A percentile compares a stretch with the other conserved stretches of the same genome.
phyloP scores from a whole-genome alignment of 257 asterid genomes.

The Solanum pinnatisectum region DNA sequence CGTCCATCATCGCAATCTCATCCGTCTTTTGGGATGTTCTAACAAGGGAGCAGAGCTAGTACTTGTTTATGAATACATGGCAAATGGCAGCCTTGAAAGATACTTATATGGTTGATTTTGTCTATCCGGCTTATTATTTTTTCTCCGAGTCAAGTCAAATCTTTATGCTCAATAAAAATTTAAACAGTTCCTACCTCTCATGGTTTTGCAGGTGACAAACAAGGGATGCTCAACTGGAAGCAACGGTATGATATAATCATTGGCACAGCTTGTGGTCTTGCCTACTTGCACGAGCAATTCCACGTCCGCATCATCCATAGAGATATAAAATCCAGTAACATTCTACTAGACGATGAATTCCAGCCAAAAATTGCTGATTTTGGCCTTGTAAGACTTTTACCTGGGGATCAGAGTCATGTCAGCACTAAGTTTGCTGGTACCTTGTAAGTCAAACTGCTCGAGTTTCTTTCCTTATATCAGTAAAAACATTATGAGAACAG shows the following conservation, averaged over 20 bases:
- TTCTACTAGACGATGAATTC: constrained; percentile 50
- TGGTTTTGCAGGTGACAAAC: constrained; percentile 40
- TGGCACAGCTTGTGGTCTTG: constrained; percentile 69
- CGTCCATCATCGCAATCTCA: constrained; percentile 80
- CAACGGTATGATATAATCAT: constrained; percentile 59
- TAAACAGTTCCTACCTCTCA: neutral
- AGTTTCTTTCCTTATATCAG: neutral
- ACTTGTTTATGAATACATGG: constrained; percentile 69
- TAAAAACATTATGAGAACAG: neutral
- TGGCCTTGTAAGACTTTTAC: constrained; percentile 69
- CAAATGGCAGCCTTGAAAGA: constrained; percentile 61
- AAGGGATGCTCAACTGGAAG: constrained; percentile 61
- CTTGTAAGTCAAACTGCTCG: constrained; percentile 32
- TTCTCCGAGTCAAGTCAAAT: neutral
- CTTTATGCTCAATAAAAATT: neutral
- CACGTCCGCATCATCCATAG: constrained; percentile 68
- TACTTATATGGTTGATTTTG: constrained; percentile 46
- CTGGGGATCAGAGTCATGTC: constrained; percentile 63
- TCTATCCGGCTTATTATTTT: neutral
- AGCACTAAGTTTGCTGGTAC: constrained; percentile 91
- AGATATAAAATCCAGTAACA: constrained; percentile 68
- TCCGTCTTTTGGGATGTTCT: constrained; percentile 73
- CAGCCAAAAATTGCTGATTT: constrained; percentile 73
- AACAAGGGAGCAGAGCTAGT: constrained; percentile 54
- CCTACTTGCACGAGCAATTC: constrained; percentile 70